Evolutionary conservation across 192 early-diverging fungal genomes (phyloP).

Genomic region (Gigaspora rosea): DNA sequence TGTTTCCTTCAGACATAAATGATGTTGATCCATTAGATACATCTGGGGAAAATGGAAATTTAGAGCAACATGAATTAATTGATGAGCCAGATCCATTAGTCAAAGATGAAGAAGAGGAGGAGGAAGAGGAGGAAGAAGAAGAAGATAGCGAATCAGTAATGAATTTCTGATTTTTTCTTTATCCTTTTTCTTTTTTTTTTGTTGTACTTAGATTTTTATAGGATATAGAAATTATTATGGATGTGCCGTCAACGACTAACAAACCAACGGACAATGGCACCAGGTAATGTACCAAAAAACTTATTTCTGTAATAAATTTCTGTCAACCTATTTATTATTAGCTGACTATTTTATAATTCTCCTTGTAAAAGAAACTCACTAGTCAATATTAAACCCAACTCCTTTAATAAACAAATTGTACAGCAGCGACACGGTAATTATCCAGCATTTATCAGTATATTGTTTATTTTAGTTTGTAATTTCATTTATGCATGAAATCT

Average conservation of each 20-base stretch:
- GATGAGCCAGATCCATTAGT: conserved; percentile 21
- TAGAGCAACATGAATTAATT: background rate
- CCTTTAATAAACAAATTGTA: conserved; percentile 32
- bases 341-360: too few species aligned
- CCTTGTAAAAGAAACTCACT: background rate
- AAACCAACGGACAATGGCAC: conserved; percentile 30
- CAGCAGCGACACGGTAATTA: conserved; percentile 3
- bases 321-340: background rate
- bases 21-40: conserved; percentile 3
- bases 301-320: background rate
- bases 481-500: background rate
- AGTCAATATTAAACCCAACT: conserved; percentile 35
- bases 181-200: background rate
- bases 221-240: conserved; percentile 78
- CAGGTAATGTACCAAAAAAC: conserved; percentile 29
- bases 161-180: background rate
- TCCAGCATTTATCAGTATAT: background rate
- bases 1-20: background rate
- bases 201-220: conserved; percentile 32
- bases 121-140: conserved; percentile 41
- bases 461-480: background rate
- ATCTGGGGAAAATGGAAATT: conserved; percentile 9
- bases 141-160: conserved; percentile 68
- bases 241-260: conserved; percentile 45
- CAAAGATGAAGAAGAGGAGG: conserved; percentile 35